A percentile compares a stretch with the other conserved stretches of the same genome.
Conservation (phyloP, 495 filamentous ascomycete species). For the Podospora australis region DNA sequence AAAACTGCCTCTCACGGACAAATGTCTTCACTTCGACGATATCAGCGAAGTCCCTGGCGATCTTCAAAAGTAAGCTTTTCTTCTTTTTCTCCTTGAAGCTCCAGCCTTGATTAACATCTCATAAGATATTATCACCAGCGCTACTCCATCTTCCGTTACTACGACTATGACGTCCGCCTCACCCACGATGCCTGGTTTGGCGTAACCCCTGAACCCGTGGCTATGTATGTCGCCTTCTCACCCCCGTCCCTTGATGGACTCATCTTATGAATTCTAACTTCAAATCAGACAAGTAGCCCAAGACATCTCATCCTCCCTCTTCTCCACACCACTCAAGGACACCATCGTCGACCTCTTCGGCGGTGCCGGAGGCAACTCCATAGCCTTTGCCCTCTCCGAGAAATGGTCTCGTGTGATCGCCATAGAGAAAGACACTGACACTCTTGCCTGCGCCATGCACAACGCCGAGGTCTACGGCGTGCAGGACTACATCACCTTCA, state of each 20-base stretch:
- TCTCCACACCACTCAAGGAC: slow-evolving; percentile 30
- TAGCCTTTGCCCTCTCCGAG: slow-evolving; percentile 75
- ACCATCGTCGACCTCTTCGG: slow-evolving; percentile 81
- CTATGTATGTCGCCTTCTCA: slow-evolving; percentile 50
- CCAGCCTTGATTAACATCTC: not conserved
- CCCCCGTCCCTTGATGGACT: slow-evolving; percentile 1
- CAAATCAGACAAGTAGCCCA: slow-evolving; percentile 64
- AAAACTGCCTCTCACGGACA: slow-evolving; percentile 39
- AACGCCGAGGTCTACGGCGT: slow-evolving; percentile 90
- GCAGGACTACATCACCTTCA: slow-evolving; percentile 64
- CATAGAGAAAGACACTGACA: slow-evolving; percentile 72
- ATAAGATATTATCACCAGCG: slow-evolving; percentile 83
- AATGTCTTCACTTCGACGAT: slow-evolving; percentile 60
- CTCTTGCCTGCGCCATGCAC: slow-evolving; percentile 80
- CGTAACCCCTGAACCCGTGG: slow-evolving; percentile 86
- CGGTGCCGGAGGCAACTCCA: slow-evolving; percentile 90
- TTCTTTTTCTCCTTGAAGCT: not conserved
- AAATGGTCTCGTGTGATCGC: slow-evolving; percentile 78
- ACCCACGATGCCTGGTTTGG: slow-evolving; percentile 94
- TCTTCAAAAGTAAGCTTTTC: slow-evolving; percentile 4
- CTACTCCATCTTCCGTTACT: slow-evolving; percentile 72
- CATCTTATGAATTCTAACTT: slow-evolving; percentile 5
- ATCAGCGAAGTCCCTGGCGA: slow-evolving; percentile 53
- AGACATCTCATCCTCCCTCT: slow-evolving; percentile 50
- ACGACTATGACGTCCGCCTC: slow-evolving; percentile 80